Percentiles rank a stretch among this genome's conserved stretches.
Evolutionary conservation across 2,329 filamentous ascomycete genomes (phyloP).

Genomic region (Ambrosiella xylebori): DNA sequence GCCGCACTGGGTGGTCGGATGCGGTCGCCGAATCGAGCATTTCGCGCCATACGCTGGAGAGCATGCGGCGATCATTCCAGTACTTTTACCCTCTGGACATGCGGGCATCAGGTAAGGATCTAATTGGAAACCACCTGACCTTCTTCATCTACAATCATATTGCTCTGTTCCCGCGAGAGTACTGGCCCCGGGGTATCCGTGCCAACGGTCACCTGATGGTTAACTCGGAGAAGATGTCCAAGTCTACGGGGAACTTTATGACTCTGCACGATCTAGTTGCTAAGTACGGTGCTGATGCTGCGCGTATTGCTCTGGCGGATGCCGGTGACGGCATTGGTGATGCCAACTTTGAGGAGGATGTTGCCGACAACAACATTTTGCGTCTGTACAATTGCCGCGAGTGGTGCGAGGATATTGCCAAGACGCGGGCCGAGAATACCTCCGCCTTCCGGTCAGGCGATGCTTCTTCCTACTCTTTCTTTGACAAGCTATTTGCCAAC

Average conservation of each 20-base stretch:
- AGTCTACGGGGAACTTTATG: slow-evolving; percentile 94
- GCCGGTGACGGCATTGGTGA: slow-evolving; percentile 88
- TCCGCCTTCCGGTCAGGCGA: slow-evolving; percentile 38
- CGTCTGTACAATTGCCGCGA: slow-evolving; percentile 49
- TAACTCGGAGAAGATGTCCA: slow-evolving; percentile 97
- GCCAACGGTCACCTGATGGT: slow-evolving; percentile 86
- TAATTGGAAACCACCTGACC: slow-evolving; percentile 85
- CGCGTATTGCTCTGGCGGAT: slow-evolving; percentile 79
- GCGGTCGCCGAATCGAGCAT: slow-evolving; percentile 55
- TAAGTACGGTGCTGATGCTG: slow-evolving; percentile 91
- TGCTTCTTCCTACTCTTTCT: slow-evolving; percentile 60
- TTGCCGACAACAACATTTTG: slow-evolving; percentile 81
- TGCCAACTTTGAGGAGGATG: slow-evolving; percentile 91
- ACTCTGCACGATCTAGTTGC: slow-evolving; percentile 69
- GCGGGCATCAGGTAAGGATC: slow-evolving; percentile 75
- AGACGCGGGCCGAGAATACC: slow-evolving; percentile 39
- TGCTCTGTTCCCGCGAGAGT: slow-evolving; percentile 71
- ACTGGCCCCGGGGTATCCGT: slow-evolving; percentile 75
- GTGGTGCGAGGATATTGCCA: slow-evolving; percentile 77
- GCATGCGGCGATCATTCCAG: slow-evolving; percentile 79
- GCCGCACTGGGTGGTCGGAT: slow-evolving; percentile 51
- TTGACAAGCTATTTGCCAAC: slow-evolving; percentile 81
- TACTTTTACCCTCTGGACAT: slow-evolving; percentile 95
- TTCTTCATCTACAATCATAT: slow-evolving; percentile 92
- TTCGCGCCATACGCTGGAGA: slow-evolving; percentile 52